A percentile compares a stretch with the other conserved stretches of the same genome.
Evolutionary conservation across 257 asterid species (phyloP).

Genomic region (Salvia miltiorrhiza): DNA sequence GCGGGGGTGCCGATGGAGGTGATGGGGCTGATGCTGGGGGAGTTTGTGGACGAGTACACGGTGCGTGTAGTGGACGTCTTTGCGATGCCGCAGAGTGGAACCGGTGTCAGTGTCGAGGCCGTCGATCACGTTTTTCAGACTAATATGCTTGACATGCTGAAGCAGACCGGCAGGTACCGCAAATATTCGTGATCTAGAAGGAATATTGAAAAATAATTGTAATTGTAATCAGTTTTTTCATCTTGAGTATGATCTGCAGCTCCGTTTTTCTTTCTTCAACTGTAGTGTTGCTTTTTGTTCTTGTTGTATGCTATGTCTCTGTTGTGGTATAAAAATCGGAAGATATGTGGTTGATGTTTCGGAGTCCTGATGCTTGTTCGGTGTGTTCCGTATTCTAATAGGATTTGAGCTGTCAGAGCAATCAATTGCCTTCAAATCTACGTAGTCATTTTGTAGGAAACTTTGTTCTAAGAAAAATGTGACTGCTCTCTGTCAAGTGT

Average conservation of each 20-base stretch:
- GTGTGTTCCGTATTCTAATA: neutral
- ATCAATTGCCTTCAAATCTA: neutral
- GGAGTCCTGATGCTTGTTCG: neutral
- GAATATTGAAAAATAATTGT: neutral
- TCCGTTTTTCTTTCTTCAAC: neutral
- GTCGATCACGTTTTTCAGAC: slow-evolving; percentile 83
- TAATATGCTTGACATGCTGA: slow-evolving; percentile 85
- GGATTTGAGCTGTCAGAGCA: neutral
- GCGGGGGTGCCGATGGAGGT: slow-evolving; percentile 92
- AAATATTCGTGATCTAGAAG: neutral
- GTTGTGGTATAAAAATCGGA: neutral
- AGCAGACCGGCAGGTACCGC: slow-evolving; percentile 68
- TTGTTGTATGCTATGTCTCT: neutral
- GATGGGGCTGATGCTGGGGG: slow-evolving; percentile 80
- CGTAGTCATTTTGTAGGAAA: neutral
- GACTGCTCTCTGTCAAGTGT: neutral
- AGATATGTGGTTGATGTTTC: neutral
- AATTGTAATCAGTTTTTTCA: neutral
- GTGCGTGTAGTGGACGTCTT: slow-evolving; percentile 77
- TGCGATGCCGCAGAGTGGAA: slow-evolving; percentile 91
- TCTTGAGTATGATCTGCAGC: neutral
- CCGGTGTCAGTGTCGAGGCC: slow-evolving; percentile 86
- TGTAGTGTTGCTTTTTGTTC: neutral
- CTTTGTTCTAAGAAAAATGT: neutral
- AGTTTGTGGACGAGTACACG: slow-evolving; percentile 78